Conservation (phyloP, 208 protist genomes). For the Entamoeba invadens region DNA sequence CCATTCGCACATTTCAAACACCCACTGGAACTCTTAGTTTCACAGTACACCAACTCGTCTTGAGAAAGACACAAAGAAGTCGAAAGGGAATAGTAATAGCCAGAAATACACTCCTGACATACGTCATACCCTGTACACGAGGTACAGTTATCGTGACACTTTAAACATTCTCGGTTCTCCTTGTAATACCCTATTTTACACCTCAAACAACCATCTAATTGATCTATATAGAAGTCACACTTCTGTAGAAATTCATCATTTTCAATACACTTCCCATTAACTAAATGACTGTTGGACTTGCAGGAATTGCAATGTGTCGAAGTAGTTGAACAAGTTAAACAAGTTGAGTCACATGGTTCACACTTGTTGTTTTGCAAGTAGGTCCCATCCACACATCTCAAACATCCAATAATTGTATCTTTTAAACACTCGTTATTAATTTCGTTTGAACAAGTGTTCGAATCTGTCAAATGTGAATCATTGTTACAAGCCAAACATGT, state of each 20-base stretch:
- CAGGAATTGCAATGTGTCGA: neutral
- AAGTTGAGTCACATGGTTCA: too few relatives aligned
- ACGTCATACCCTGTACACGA: neutral
- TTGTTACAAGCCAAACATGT: neutral
- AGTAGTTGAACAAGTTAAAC: neutral
- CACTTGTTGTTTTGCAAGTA: neutral
- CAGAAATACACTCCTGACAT: neutral
- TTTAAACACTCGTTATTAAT: too few relatives aligned
- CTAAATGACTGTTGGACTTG: fast-evolving
- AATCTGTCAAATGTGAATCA: neutral
- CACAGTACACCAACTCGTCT: neutral
- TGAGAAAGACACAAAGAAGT: neutral
- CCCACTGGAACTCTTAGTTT: neutral
- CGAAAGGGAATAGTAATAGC: neutral
- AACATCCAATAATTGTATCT: too few relatives aligned
- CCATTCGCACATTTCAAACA: neutral
- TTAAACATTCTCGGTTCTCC: neutral
- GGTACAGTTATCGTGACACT: neutral
- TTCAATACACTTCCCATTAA: too few relatives aligned
- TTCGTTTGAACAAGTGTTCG: too few relatives aligned
- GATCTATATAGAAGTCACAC: too few relatives aligned
- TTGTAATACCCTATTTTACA: neutral
- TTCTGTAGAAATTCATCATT: too few relatives aligned
- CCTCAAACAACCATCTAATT: neutral
- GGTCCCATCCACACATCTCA: neutral